Evolutionary conservation across 1,284 basidiomycete genomes (phyloP).

Genomic region (Cryptococcus sp.): DNA sequence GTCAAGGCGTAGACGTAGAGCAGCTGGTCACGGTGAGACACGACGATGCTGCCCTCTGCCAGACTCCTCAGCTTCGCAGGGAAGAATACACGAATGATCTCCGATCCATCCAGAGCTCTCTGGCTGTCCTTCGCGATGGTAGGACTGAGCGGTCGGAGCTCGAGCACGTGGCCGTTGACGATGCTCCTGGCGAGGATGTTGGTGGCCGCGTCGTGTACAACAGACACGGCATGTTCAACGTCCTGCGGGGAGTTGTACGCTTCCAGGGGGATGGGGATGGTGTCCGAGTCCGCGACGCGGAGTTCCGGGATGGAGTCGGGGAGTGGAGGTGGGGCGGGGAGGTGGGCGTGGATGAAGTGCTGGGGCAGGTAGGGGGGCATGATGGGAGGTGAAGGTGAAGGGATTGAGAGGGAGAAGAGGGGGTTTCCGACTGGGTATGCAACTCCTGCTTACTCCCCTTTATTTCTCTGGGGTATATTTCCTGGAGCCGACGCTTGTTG

Average conservation of each 20-base stretch:
- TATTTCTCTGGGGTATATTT: background rate
- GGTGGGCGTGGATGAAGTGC: slow-evolving; percentile 40
- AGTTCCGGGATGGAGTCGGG: slow-evolving; percentile 31
- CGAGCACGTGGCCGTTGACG: slow-evolving; percentile 68
- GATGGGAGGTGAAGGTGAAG: background rate
- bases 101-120: slow-evolving; percentile 48
- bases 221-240: slow-evolving; percentile 69
- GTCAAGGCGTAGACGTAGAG: slow-evolving; percentile 72
- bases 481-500: background rate
- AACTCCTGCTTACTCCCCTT: no score
- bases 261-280: slow-evolving; percentile 51
- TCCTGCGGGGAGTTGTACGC: slow-evolving; percentile 57
- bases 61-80: slow-evolving; percentile 64
- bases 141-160: slow-evolving; percentile 66
- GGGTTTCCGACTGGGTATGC: no score
- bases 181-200: slow-evolving; percentile 72
- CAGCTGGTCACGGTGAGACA: slow-evolving; percentile 57
- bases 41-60: slow-evolving; percentile 54
- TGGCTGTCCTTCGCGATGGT: slow-evolving; percentile 11
- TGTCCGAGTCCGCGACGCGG: slow-evolving; percentile 48
- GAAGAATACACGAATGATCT: slow-evolving; percentile 71
- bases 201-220: slow-evolving; percentile 59
- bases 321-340: slow-evolving; percentile 32
- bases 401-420: background rate
- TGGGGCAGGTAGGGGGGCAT: slow-evolving; percentile 37